Evolutionary conservation across 1,284 basidiomycete genomes (phyloP).

Genomic region (Leccinum pallidistipes): DNA sequence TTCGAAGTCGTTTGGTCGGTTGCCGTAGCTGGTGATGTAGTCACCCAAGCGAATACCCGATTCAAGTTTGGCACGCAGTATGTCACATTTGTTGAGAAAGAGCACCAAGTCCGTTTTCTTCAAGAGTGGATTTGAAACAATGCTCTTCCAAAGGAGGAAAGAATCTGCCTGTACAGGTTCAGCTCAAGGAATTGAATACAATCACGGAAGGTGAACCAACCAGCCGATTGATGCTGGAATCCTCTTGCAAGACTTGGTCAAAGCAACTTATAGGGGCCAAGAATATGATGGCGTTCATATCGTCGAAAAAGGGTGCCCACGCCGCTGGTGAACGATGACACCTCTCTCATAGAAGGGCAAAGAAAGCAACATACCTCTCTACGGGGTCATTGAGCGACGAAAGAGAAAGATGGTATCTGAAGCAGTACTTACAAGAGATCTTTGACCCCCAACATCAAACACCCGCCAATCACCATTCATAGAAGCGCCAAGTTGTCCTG

Average conservation of each 20-base stretch:
- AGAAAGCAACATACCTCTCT: conserved; percentile 28
- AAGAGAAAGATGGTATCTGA: background rate
- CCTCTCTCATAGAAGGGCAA: background rate
- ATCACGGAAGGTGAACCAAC: conserved; percentile 33
- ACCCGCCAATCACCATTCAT: conserved; percentile 39
- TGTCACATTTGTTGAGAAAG: conserved; percentile 69
- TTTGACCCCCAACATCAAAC: conserved; percentile 39
- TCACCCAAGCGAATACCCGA: conserved; percentile 35
- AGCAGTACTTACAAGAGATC: conserved; percentile 33
- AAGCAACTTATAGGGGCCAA: conserved; percentile 62
- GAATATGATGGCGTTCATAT: conserved; percentile 67
- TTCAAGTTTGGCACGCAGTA: conserved; percentile 37
- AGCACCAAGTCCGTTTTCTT: conserved; percentile 56
- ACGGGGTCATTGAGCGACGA: background rate
- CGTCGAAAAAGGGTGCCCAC: conserved; percentile 47
- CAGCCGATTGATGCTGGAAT: conserved; percentile 58
- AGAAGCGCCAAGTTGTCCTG: conserved; percentile 31
- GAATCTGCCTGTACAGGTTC: conserved; percentile 45
- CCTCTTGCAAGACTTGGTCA: conserved; percentile 62
- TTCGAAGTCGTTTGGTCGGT: conserved; percentile 36
- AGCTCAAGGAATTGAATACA: background rate
- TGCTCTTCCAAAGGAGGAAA: conserved; percentile 59
- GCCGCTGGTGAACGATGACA: conserved; percentile 26
- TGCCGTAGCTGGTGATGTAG: conserved; percentile 37
- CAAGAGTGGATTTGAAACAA: conserved; percentile 56